Conservation (phyloP, 176 grass and related monocot species). For the Dactylis glomerata region DNA sequence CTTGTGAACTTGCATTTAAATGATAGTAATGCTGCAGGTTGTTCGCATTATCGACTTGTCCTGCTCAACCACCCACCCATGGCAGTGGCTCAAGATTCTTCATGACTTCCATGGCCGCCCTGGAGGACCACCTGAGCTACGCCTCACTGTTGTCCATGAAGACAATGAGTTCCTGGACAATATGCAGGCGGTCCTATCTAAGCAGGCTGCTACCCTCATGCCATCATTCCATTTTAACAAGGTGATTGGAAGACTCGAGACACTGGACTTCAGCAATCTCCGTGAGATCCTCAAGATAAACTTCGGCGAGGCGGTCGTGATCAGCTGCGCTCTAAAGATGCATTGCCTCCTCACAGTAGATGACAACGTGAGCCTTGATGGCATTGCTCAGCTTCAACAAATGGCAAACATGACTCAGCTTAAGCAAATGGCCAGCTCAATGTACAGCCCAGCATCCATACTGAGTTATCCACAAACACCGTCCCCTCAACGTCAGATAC, state of each 20-base stretch:
- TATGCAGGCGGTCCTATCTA: conserved; percentile 23
- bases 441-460: conserved; percentile 22
- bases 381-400: conserved; percentile 26
- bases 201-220: conserved; percentile 27
- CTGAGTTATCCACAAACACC: conserved; percentile 26
- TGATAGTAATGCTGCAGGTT: conserved; percentile 18
- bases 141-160: conserved; percentile 42
- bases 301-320: conserved; percentile 11
- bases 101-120: conserved; percentile 25
- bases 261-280: conserved; percentile 41
- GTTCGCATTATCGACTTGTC: conserved; percentile 53
- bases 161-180: conserved; percentile 21
- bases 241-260: conserved; percentile 42
- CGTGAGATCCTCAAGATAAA: conserved; percentile 29
- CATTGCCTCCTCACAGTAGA: conserved; percentile 33
- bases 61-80: conserved; percentile 37
- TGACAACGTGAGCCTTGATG: neutral
- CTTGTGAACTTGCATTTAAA: conserved; percentile 13
- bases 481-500: conserved; percentile 20
- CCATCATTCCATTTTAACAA: conserved; percentile 38
- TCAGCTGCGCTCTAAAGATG: conserved; percentile 32
- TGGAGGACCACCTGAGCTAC: conserved; percentile 29
- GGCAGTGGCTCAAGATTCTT: conserved; percentile 51
- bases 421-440: conserved; percentile 22
- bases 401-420: neutral